Evolutionary conservation across 306 rosid species (phyloP).

Genomic region (Gastrolobium bilobum): DNA sequence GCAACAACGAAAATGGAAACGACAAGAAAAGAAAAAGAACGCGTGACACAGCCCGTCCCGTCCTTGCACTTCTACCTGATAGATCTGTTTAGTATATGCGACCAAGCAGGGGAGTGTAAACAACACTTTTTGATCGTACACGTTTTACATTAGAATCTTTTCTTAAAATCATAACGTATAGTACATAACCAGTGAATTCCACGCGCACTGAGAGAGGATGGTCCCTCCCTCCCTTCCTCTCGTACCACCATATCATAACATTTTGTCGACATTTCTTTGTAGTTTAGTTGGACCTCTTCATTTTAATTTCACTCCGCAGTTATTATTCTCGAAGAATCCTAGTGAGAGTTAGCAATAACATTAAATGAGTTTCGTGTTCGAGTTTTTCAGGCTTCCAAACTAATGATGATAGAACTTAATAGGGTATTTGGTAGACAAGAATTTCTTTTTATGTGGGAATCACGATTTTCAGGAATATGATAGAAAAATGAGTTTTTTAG

Average conservation of each 20-base stretch:
- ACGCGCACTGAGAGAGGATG: conserved; percentile 17
- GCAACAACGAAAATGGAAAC: conserved; percentile 20
- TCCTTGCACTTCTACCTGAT: background rate
- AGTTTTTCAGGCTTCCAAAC: too few species aligned
- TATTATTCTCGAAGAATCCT: background rate
- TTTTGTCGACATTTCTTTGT: conserved; percentile 37
- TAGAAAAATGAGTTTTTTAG: too few species aligned
- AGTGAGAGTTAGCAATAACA: too few species aligned
- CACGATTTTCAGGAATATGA: too few species aligned
- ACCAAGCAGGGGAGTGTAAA: conserved; percentile 30
- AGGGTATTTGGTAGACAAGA: too few species aligned
- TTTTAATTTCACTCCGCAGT: background rate
- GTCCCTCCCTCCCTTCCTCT: conserved; percentile 13
- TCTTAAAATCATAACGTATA: background rate
- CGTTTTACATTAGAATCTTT: conserved; percentile 34
- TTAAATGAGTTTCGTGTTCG: too few species aligned
- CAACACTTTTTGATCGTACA: conserved; percentile 14
- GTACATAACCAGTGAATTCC: conserved; percentile 9
- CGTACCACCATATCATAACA: background rate
- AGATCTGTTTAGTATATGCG: background rate
- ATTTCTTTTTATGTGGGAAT: too few species aligned
- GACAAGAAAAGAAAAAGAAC: background rate
- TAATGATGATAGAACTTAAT: too few species aligned
- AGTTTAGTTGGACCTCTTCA: background rate
- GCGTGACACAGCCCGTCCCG: background rate